Percentiles rank a stretch among this genome's conserved stretches.
These are phyloP conservation scores for Salix arbutifolia DNA, from an alignment of 345 rosid genomes.

Conservation along the genomic window DNA sequence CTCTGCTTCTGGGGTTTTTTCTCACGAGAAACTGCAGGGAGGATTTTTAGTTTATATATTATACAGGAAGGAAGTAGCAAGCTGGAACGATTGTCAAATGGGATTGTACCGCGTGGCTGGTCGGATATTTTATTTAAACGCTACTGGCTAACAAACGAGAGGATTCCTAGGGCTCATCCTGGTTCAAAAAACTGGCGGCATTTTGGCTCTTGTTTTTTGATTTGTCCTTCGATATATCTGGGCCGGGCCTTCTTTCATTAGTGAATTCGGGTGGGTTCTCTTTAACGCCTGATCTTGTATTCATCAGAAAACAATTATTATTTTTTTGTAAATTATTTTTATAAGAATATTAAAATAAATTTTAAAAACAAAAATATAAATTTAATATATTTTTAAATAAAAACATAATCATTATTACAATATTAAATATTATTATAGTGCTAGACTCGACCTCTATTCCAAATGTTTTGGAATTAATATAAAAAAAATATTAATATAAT, in stretches of 20 bases:
- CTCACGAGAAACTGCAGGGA: background rate
- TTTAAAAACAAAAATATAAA: too few species aligned
- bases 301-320: too few species aligned
- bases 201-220: background rate
- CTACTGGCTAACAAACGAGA: conserved; percentile 19
- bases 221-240: background rate
- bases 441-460: too few species aligned
- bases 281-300: too few species aligned
- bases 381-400: too few species aligned
- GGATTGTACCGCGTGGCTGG: conserved; percentile 3
- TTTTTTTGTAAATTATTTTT: too few species aligned
- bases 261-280: too few species aligned
- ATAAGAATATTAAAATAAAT: too few species aligned
- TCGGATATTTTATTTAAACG: background rate
- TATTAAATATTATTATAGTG: too few species aligned
- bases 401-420: too few species aligned
- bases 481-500: too few species aligned
- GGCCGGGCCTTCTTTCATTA: background rate
- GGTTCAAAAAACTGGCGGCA: background rate
- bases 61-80: background rate
- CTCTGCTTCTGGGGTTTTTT: background rate
- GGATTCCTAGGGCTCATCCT: background rate
- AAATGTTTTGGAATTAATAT: too few species aligned
- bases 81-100: background rate
- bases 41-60: background rate